Percentiles rank a stretch among this genome's conserved stretches.
Conservation (phyloP, 305 asterid species). For the Plantago coronopus region DNA sequence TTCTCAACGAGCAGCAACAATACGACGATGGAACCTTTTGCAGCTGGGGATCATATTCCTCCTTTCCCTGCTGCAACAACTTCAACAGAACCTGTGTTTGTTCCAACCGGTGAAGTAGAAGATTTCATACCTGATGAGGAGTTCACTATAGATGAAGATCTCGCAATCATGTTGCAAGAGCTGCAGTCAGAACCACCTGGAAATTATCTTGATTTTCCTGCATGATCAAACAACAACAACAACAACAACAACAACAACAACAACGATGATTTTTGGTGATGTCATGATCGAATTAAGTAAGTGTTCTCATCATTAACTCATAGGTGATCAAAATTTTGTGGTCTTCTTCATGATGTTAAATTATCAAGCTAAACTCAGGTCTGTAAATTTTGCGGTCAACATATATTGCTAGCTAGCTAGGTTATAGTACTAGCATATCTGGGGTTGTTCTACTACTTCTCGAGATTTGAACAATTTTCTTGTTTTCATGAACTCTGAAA, state of each 20-base stretch:
- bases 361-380: too few relatives aligned
- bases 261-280: not conserved
- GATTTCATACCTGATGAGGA: conserved; percentile 22
- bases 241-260: too few relatives aligned
- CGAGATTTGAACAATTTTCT: too few relatives aligned
- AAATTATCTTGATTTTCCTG: conserved; percentile 15
- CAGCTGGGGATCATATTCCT: too few relatives aligned
- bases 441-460: too few relatives aligned
- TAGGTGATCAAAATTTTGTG: too few relatives aligned
- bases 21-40: not conserved
- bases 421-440: too few relatives aligned
- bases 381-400: not conserved
- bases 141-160: conserved; percentile 26
- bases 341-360: too few relatives aligned
- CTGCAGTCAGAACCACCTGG: conserved; percentile 21
- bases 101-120: not conserved
- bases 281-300: not conserved
- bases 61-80: too few relatives aligned
- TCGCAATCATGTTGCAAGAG: conserved; percentile 26
- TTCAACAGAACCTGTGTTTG: not conserved
- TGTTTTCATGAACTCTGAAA: too few relatives aligned
- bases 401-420: too few relatives aligned
- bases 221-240: conserved; percentile 1
- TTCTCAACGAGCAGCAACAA: conserved; percentile 12
- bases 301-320: not conserved